These are phyloP conservation scores for Cucumis hystrix DNA, from an alignment of 306 rosid species.

Conservation along the genomic window DNA sequence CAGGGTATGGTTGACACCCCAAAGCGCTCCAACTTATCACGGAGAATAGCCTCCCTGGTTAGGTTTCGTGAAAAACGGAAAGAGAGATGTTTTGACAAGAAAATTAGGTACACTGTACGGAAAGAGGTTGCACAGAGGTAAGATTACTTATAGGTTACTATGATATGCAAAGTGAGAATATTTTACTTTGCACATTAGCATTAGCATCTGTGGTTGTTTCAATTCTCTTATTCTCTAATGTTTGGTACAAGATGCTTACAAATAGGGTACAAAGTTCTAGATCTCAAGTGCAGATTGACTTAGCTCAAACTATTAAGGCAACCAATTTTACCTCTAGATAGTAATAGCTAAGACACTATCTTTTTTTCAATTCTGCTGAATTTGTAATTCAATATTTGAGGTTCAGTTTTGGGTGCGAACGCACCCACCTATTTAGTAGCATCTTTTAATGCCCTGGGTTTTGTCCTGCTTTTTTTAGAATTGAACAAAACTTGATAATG, in stretches of 20 bases:
- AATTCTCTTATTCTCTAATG: background rate
- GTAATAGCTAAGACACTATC: background rate
- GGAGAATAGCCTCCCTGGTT: slow-evolving; percentile 92
- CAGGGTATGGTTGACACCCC: slow-evolving; percentile 51
- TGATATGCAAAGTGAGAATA: background rate
- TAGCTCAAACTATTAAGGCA: background rate
- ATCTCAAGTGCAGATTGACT: background rate
- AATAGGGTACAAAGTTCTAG: background rate
- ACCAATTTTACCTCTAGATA: background rate
- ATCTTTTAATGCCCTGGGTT: background rate
- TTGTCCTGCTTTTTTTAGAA: background rate
- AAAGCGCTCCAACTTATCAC: slow-evolving; percentile 67
- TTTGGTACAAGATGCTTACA: background rate
- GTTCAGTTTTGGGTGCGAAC: too few species aligned
- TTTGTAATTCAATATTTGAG: background rate
- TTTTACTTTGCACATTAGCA: background rate
- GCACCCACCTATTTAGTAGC: too few species aligned
- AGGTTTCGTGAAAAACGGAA: slow-evolving; percentile 92
- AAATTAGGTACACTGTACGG: slow-evolving; percentile 84
- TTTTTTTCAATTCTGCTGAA: background rate
- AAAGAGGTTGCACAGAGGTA: slow-evolving; percentile 99
- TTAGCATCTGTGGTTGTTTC: background rate
- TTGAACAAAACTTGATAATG: background rate
- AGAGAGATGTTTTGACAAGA: slow-evolving; percentile 96
- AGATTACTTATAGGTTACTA: slow-evolving; percentile 3